Conservation (phyloP, 1,139 yeast genomes). For the Kodamaea suecica region DNA sequence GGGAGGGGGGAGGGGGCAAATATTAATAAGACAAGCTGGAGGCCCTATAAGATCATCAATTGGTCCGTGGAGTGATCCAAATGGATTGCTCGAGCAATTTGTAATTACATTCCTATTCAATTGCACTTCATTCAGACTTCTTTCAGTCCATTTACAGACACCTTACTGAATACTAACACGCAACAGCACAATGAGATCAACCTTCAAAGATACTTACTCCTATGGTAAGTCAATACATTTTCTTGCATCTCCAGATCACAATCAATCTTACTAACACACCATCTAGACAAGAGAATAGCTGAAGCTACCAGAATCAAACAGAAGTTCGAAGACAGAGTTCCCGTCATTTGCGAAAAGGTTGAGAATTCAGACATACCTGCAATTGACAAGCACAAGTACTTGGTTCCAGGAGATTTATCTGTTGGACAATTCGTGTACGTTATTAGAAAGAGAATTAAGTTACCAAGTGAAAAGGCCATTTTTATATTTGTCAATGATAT, state of each 20-base stretch:
- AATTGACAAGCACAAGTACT: conserved; percentile 93
- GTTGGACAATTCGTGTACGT: conserved; percentile 98
- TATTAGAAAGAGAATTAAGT: conserved; percentile 89
- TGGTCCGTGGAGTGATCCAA: too few species aligned
- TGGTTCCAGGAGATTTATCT: conserved; percentile 93
- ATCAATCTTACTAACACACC: conserved; percentile 18
- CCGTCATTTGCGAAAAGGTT: conserved; percentile 96
- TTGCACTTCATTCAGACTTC: too few species aligned
- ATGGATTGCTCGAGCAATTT: too few species aligned
- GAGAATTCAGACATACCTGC: conserved; percentile 96
- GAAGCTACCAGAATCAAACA: conserved; percentile 90
- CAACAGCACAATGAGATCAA: conserved; percentile 63
- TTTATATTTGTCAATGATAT: conserved; percentile 95
- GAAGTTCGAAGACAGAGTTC: conserved; percentile 88
- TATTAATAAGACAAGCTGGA: background rate
- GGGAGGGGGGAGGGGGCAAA: conserved; percentile 3
- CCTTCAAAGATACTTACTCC: conserved; percentile 89
- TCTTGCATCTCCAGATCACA: background rate
- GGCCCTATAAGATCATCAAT: background rate
- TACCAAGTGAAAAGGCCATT: conserved; percentile 96
- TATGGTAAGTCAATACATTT: conserved; percentile 53
- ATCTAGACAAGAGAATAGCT: conserved; percentile 84
- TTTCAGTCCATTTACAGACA: too few species aligned
- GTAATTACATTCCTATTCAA: too few species aligned
- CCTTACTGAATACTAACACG: conserved; percentile 12